A percentile compares a stretch with the other conserved stretches of the same genome.
These are phyloP conservation scores for Lonicera japonica DNA, from an alignment of 129 eudicot species.

Conservation along the genomic window DNA sequence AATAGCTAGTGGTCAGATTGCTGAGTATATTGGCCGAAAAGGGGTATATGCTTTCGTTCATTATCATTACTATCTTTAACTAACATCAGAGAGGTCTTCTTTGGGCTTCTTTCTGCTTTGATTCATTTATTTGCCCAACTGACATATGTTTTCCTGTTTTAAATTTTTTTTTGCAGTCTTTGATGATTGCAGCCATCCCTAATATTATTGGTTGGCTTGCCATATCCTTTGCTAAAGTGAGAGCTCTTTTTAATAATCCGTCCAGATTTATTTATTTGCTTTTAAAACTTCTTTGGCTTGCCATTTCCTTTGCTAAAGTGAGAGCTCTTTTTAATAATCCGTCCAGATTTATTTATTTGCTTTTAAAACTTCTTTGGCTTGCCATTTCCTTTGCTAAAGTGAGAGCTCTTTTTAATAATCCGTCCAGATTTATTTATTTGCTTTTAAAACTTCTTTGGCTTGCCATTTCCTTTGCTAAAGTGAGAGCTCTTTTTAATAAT, in stretches of 20 bases:
- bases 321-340: slow-evolving; percentile 23
- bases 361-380: neutral
- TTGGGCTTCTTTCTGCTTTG: neutral
- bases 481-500: slow-evolving; percentile 43
- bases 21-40: slow-evolving; percentile 86
- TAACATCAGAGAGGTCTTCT: too few species aligned
- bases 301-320: slow-evolving; percentile 79
- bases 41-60: slow-evolving; percentile 49
- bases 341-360: neutral
- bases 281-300: neutral
- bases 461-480: too few species aligned
- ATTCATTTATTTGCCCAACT: slow-evolving; percentile 1
- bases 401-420: slow-evolving; percentile 25
- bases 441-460: neutral
- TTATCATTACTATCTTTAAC: neutral
- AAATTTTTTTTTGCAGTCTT: slow-evolving; percentile 59
- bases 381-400: slow-evolving; percentile 85
- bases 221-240: slow-evolving; percentile 79
- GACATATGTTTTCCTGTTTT: slow-evolving; percentile 6
- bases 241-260: slow-evolving; percentile 21
- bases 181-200: slow-evolving; percentile 97
- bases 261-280: neutral
- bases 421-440: neutral
- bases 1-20: slow-evolving; percentile 87
- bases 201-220: slow-evolving; percentile 93